Base-by-base conservation (phyloP, 371 early-diverging fungal species). In the Globomyces sp. region DNA sequence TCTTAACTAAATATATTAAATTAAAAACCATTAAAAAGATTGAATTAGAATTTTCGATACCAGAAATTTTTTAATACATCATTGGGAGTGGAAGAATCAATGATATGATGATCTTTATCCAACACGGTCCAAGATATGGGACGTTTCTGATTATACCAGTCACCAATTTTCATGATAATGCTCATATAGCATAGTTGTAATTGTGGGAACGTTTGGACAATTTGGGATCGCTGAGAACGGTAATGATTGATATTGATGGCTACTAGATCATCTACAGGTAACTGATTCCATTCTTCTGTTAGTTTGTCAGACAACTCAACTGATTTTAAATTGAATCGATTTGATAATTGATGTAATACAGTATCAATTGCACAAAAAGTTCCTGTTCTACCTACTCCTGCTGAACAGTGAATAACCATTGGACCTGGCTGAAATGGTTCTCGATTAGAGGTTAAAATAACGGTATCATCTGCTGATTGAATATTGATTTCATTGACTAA, bases 331-430 rank as follows among this genome's bases (percentile, higher is more conserved):
- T 24, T 57, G 41, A 53, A 2, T 58, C 58, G 60, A 2, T 68
- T 63, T 42, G 71, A 64, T 55, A 78, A 66, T 34, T 74, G 68
- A 10, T 70, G 63, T n/a, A 88, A 70, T 0, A 89, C 83, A 6
- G 89, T 78, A 73, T 94, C 94, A 55, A 94, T 86, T 8, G 88
- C 81, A 69, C 94, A 91, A 71, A 95, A 95, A 0, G 94, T 91
- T 1, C 98, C 99, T 0, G 99, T 93, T 57, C 99, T 84, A 6
- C 99, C 99, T 64, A 95, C 93, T 0, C 99, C 99, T n/a, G 99
- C 99, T 34, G 90, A 88, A 70, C 99, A 98, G 69, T 99, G 99
- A 0, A 98, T 92, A 44, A 95, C 74, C 84, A 90, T 86, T 0
- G 92, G 92, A 2, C 91, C 90, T 2, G 52, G 24, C 24, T 24